Evolutionary conservation across 2,329 filamentous ascomycete species (phyloP).

Genomic region (Diaporthe longicolla): DNA sequence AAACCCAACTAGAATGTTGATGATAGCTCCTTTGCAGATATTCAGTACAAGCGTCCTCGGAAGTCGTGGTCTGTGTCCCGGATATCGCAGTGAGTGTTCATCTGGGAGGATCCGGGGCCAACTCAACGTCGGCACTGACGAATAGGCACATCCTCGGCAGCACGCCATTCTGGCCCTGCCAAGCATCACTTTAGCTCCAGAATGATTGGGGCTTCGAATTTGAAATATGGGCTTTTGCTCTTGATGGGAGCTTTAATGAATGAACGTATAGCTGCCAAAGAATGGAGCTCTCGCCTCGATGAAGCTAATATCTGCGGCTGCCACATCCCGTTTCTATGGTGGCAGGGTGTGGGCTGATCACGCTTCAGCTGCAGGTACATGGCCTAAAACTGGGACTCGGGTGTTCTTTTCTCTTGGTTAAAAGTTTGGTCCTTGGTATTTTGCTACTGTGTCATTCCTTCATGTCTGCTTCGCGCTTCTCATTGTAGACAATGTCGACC

Average conservation of each 20-base stretch:
- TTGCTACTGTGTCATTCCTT: not conserved
- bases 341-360: slow-evolving; percentile 34
- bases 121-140: not conserved
- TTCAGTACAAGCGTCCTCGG: not conserved
- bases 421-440: not conserved
- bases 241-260: too few relatives aligned
- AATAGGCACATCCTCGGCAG: not conserved
- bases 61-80: not conserved
- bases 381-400: not conserved
- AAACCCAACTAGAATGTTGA: not conserved
- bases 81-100: not conserved
- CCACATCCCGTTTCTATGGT: slow-evolving; percentile 27
- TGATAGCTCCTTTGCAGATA: not conserved
- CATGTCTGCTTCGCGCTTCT: not conserved
- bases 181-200: too few relatives aligned
- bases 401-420: not conserved
- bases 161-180: too few relatives aligned
- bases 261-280: too few relatives aligned
- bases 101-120: not conserved
- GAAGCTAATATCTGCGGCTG: not conserved
- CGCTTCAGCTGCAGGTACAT: slow-evolving; percentile 1
- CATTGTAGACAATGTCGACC: not conserved
- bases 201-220: too few relatives aligned
- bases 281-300: not conserved
- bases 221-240: too few relatives aligned